Evolutionary conservation across 2,329 filamentous ascomycete species (phyloP), one percentile per base, ranked within the genome.

Genomic region (Tolypocladium endophyticum): DNA sequence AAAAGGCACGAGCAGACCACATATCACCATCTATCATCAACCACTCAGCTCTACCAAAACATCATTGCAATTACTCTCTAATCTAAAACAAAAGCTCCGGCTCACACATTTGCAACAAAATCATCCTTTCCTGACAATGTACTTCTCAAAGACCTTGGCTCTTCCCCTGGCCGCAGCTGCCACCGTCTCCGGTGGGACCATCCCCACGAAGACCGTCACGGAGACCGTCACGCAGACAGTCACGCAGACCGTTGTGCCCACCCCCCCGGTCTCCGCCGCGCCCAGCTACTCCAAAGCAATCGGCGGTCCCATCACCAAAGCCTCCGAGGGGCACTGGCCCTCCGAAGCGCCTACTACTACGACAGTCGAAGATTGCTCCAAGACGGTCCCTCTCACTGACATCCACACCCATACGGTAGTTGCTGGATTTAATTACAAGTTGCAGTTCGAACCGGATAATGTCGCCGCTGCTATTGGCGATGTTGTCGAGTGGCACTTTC

Each of bases 401-500:
- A 5, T 2, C 8, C 35, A 8, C 4, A 80, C 77, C 1, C 76
- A 79, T 73, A 73, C 73, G 2, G 74, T 80, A 53, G 72, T 75
- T n/a, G 78, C 74, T 58, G 78, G 77, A 60, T 73, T 71, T 5
- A 73, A 70, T 33, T 76, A 76, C 53, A n/a, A n/a, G n/a, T 74
- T 83, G 38, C 68, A 67, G 56, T 85, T 84, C 69, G 73, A 76
- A 56, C 82, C 82, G 1, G 72, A 78, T 62, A 77, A 75, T 63
- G 71, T 82, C 47, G 75, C 74, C 3, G 82, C 81, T 23, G 68
- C 72, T 14, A 60, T 76, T 9, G 81, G 81, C 61, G 79, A 82
- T 61, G 63, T 79, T 4, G 68, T 85, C 60, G 80, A 84, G 71
- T 85, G 78, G 73, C 77, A 80, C 66, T 84, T 79, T 74, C 77